Base-by-base conservation (phyloP, 208 protist genomes). In the Histomonas meleagridis region DNA sequence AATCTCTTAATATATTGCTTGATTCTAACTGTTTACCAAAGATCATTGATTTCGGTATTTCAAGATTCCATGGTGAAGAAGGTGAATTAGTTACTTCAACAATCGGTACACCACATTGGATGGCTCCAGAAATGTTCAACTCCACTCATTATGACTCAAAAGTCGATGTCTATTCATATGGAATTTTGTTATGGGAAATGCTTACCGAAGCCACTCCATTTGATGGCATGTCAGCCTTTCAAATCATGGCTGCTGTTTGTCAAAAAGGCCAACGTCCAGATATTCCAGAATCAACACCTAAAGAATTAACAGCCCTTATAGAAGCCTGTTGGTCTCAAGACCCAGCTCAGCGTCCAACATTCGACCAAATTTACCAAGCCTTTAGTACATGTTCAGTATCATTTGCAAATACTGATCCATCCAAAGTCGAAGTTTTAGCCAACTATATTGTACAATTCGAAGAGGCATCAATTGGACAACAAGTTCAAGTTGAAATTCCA, bases 11-110 rank as follows among this genome's bases (percentile, higher is more conserved):
- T n/a, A 72, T 72, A 43, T 32, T 72, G 32, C 40, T 72, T 43
- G 65, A 72, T 32, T 43, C 32, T 40, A 32, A 72, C n/a, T 43
- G 40, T 18, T 32, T 72, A 14, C 65, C 65, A 72, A 72, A 32
- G 40, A 72, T 72, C 40, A 72, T 72, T 43, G 65, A 72, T 72
- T 72, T 72, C 65, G 65, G 65, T 35, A 43, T 72, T 43, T 72
- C 65, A 72, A 12, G 65, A 12, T 26, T 43, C 32, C 32, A 43
- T 23, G 32, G 32, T 40, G 65, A 72, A 72, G 18, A 26, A 23
- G 65, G 40, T 72, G 65, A 26, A 32, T 16, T 72, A 1, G 40
- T 72, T 26, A 72, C 65, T 43, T 43, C 40, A 32, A 26, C 32
- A 32, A 72, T 72, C 1, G 65, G 65, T 72, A 72, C 65, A 43